Evolutionary conservation across 352 stramenopile genomes (phyloP), one percentile per base, ranked within the genome.

Genomic region (Pythium pectinolyticum): DNA sequence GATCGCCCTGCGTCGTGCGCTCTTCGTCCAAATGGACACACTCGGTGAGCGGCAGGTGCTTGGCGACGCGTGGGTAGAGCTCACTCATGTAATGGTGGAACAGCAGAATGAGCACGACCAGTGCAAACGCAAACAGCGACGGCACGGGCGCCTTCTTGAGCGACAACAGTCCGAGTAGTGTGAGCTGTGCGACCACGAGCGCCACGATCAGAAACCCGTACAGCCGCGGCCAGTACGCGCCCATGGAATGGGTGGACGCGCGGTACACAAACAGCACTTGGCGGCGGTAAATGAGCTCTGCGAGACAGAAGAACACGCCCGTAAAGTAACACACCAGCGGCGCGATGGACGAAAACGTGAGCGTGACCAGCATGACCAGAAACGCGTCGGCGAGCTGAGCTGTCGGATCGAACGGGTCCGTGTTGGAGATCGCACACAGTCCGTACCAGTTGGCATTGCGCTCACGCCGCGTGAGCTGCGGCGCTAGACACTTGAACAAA

Each of bases 331-430:
- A 90, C 30, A 89, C 75, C 28, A 94, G 69, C 39, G 85, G 85
- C 17, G 85, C 82, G 32, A 94, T 94, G 10, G 83, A 72, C 41
- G 81, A 74, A 40, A 94, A 94, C n/a, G 82, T 91, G 31, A 94
- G 45, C 43, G 80, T 90, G 30, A 94, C 67, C 14, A 94, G 73
- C 61, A 90, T 73, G 17, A 85, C 75, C 14, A 90, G 77, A 50
- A 88, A 92, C 30, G 69, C 70, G 30, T 92, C 78, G 28, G 85
- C 81, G 1, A 94, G 67, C 37, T 60, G 28, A 10, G 73, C 77
- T 3, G 83, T 88, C 3, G 84, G 78, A 19, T 89, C 83, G 52
- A 91, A 88, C 9, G 74, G 57, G 12, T 87, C 75, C 10, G 75
- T 86, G 47, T 76, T 74, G 10, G 65, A 56, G 17, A 90, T 72